phyloP scores from a whole-genome alignment of 2,329 filamentous ascomycete species.

The Penicillium sp. region DNA sequence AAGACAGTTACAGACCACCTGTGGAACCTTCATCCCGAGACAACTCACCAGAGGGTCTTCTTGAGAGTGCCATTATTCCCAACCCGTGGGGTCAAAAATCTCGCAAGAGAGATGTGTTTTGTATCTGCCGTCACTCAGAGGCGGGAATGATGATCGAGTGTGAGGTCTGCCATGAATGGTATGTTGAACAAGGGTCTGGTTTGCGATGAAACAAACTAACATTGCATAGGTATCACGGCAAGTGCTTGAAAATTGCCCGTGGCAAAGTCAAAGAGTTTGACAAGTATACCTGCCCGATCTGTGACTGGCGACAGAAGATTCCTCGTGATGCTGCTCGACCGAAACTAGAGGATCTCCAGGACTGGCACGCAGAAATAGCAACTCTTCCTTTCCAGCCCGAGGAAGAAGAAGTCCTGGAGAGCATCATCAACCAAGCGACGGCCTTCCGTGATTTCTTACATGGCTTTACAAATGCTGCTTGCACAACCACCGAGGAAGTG shows the following conservation, averaged over 20 bases:
- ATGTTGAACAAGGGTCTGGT: constrained; percentile 37
- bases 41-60: constrained; percentile 62
- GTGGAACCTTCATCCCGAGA: constrained; percentile 91
- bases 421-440: constrained; percentile 81
- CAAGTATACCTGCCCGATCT: constrained; percentile 97
- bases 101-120: constrained; percentile 79
- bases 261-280: constrained; percentile 98
- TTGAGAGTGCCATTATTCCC: constrained; percentile 43
- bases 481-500: constrained; percentile 81
- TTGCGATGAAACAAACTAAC: constrained; percentile 27
- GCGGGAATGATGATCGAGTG: constrained; percentile 99
- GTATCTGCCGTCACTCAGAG: constrained; percentile 89
- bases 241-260: constrained; percentile 94
- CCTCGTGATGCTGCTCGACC: constrained; percentile 93
- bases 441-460: constrained; percentile 81
- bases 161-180: constrained; percentile 97
- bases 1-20: constrained; percentile 83
- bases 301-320: constrained; percentile 95
- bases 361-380: constrained; percentile 81
- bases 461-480: constrained; percentile 76
- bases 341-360: constrained; percentile 84
- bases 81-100: constrained; percentile 53
- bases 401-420: constrained; percentile 82
- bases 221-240: constrained; percentile 81
- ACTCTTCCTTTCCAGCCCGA: constrained; percentile 90